These are phyloP conservation scores for Mycena filopes DNA, from an alignment of 768 basidiomycete genomes.

Conservation along the genomic window DNA sequence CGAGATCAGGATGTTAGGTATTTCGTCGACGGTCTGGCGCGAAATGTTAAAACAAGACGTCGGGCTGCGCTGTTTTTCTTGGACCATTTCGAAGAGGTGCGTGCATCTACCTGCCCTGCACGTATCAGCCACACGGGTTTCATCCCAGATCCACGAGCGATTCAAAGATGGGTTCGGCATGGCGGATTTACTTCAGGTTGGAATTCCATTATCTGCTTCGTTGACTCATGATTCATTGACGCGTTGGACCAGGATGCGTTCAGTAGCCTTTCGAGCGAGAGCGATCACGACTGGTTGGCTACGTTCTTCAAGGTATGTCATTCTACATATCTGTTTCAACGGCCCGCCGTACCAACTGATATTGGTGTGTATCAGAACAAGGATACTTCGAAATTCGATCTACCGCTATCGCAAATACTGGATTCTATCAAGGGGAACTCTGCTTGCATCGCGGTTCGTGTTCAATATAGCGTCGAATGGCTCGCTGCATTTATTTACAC, in stretches of 20 bases:
- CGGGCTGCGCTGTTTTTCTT: conserved; percentile 59
- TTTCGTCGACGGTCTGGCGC: conserved; percentile 55
- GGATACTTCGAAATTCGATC: conserved; percentile 22
- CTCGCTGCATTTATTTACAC: neutral
- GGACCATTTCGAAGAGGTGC: conserved; percentile 58
- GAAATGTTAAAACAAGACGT: conserved; percentile 57
- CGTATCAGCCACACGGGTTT: conserved; percentile 22
- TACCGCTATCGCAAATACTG: conserved; percentile 15
- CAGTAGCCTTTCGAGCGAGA: conserved; percentile 19
- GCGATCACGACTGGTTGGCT: conserved; percentile 19
- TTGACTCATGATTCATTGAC: conserved; percentile 9
- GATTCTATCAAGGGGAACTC: conserved; percentile 19
- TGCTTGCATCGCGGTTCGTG: conserved; percentile 21
- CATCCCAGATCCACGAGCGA: conserved; percentile 27
- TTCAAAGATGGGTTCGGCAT: conserved; percentile 27
- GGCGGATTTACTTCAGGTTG: conserved; percentile 27
- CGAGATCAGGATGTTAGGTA: conserved; percentile 56
- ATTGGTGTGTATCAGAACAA: conserved; percentile 5
- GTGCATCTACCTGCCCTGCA: neutral
- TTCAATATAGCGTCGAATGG: neutral
- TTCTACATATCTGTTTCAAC: conserved; percentile 1
- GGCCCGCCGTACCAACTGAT: conserved; percentile 8
- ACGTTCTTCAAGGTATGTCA: conserved; percentile 24
- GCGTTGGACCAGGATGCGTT: conserved; percentile 12
- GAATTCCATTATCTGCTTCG: conserved; percentile 8